Conservation (phyloP, 192 early-diverging fungal species). For the Pilobolus umbonatus region DNA sequence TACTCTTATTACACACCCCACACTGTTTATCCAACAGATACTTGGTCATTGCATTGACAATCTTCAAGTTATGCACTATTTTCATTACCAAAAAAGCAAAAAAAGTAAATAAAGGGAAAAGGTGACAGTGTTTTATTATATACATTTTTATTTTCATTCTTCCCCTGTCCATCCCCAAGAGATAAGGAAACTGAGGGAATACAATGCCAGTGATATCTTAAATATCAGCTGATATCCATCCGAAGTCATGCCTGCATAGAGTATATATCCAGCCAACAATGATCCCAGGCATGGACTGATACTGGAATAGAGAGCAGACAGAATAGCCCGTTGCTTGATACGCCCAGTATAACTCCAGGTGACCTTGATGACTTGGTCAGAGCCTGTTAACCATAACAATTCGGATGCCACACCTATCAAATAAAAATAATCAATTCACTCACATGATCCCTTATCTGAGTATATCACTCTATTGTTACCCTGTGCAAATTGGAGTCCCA, state of each 20-base stretch:
- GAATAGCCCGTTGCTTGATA: constrained; percentile 13
- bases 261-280: constrained; percentile 8
- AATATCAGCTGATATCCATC: not conserved
- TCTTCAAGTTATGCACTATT: no score
- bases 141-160: no score
- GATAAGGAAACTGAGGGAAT: constrained; percentile 11
- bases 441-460: no score
- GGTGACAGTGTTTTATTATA: no score
- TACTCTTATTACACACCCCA: no score
- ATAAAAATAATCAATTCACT: not conserved
- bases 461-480: no score
- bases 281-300: constrained; percentile 19
- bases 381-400: constrained; percentile 10
- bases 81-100: no score
- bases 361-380: constrained; percentile 1
- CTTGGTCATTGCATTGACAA: no score
- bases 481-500: not conserved
- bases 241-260: not conserved
- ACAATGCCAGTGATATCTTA: not conserved
- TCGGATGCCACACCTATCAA: constrained; percentile 2
- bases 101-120: no score
- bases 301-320: constrained; percentile 21
- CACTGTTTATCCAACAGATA: no score
- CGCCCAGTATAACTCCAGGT: constrained; percentile 5
- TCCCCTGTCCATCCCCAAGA: constrained; percentile 24